A percentile compares a stretch with the other conserved stretches of the same genome.
Conservation (phyloP, 495 filamentous ascomycete species). For the Bombardia bombarda region DNA sequence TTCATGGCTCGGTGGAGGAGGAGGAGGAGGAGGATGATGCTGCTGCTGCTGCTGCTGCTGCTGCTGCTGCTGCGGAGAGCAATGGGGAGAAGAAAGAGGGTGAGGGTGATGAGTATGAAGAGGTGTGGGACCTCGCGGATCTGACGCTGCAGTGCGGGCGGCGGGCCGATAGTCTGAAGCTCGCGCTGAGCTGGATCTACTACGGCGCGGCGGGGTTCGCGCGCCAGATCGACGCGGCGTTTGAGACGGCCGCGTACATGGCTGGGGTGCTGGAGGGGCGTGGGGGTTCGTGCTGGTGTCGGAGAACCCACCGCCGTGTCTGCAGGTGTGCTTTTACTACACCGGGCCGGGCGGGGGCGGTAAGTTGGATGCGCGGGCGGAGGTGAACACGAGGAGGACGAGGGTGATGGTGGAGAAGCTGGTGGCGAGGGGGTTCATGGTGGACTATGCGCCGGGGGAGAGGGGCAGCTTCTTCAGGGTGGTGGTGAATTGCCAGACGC, state of each 20-base stretch:
- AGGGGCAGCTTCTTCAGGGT: slow-evolving; percentile 81
- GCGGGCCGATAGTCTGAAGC: slow-evolving; percentile 75
- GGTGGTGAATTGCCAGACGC: slow-evolving; percentile 74
- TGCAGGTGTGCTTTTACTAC: slow-evolving; percentile 95
- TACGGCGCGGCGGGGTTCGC: slow-evolving; percentile 58
- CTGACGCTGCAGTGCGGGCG: slow-evolving; percentile 89
- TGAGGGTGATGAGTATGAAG: too few species aligned
- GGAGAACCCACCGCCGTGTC: slow-evolving; percentile 71
- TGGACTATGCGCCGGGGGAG: slow-evolving; percentile 81
- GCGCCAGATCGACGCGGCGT: slow-evolving; percentile 59
- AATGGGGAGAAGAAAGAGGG: slow-evolving; percentile 11
- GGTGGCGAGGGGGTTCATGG: slow-evolving; percentile 75
- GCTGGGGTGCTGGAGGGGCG: slow-evolving; percentile 45
- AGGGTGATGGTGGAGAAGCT: slow-evolving; percentile 56
- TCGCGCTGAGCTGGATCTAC: slow-evolving; percentile 83
- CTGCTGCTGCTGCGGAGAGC: background rate
- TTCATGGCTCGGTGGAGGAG: slow-evolving; percentile 49
- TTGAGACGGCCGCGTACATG: slow-evolving; percentile 57
- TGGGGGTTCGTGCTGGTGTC: slow-evolving; percentile 62
- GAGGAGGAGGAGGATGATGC: background rate
- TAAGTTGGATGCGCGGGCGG: slow-evolving; percentile 40
- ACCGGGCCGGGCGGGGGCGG: slow-evolving; percentile 51
- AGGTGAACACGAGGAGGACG: slow-evolving; percentile 63
- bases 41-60: background rate
- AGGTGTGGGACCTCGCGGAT: slow-evolving; percentile 84